Percentiles rank a stretch among this genome's conserved stretches.
These are phyloP conservation scores for Blumeria graminis DNA, from an alignment of 2,329 filamentous ascomycete species.

Conservation along the genomic window DNA sequence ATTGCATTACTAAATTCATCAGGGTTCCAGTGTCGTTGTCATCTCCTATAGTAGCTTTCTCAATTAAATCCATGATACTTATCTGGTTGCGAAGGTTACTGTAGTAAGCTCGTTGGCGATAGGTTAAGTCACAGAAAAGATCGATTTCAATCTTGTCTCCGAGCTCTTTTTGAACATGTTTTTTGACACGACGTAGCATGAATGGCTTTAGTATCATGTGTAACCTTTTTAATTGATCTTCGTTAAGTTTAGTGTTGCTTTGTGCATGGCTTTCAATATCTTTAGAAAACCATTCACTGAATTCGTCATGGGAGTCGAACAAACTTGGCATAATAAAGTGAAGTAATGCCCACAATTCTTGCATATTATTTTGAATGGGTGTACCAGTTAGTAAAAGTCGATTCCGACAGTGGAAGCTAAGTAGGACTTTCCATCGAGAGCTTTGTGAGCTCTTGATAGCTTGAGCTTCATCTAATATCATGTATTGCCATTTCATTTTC, in stretches of 20 bases:
- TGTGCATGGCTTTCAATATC: slow-evolving; percentile 96
- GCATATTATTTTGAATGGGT: slow-evolving; percentile 99
- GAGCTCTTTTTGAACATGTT: slow-evolving; percentile 95
- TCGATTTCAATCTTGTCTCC: slow-evolving; percentile 97
- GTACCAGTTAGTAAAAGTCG: slow-evolving; percentile 83
- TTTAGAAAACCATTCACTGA: slow-evolving; percentile 85
- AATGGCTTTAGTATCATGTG: slow-evolving; percentile 99
- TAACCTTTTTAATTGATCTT: slow-evolving; percentile 85
- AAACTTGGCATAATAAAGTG: slow-evolving; percentile 99
- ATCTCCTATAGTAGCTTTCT: slow-evolving; percentile 84
- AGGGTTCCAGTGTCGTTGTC: slow-evolving; percentile 86
- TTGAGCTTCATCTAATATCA: slow-evolving; percentile 97
- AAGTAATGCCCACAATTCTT: slow-evolving; percentile 87
- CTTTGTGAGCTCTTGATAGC: slow-evolving; percentile 96
- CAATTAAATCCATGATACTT: slow-evolving; percentile 94
- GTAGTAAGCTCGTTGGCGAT: slow-evolving; percentile 86
- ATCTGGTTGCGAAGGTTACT: slow-evolving; percentile 85
- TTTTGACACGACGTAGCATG: slow-evolving; percentile 98
- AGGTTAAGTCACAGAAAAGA: slow-evolving; percentile 89
- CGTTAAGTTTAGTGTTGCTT: slow-evolving; percentile 98
- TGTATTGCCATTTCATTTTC: slow-evolving; percentile 99
- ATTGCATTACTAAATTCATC: slow-evolving; percentile 99
- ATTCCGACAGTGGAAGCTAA: slow-evolving; percentile 89
- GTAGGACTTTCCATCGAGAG: slow-evolving; percentile 85
- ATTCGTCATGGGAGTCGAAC: slow-evolving; percentile 83